A percentile compares a stretch with the other conserved stretches of the same genome.
These are phyloP conservation scores for Dactylonectria macrodidyma DNA, from an alignment of 2,329 filamentous ascomycete genomes.

Conservation along the genomic window DNA sequence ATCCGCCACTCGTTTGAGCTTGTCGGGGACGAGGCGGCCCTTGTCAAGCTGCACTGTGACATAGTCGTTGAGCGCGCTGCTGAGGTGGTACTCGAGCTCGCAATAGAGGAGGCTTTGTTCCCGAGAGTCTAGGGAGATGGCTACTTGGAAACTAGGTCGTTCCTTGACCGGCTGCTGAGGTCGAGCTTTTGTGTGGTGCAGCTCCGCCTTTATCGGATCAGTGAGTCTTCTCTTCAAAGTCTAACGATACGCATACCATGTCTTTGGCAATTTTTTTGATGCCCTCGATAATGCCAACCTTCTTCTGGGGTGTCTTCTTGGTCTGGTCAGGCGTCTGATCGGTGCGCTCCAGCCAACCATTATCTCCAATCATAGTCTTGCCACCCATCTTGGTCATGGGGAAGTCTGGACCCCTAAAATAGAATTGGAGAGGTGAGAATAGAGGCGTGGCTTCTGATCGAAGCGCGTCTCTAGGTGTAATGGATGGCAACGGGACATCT, in stretches of 20 bases:
- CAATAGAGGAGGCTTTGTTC: constrained; percentile 73
- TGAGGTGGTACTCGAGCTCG: constrained; percentile 71
- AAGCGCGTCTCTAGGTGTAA: constrained; percentile 18
- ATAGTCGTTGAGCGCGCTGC: constrained; percentile 66
- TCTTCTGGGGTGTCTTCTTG: constrained; percentile 54
- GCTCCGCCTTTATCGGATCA: constrained; percentile 53
- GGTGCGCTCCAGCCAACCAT: constrained; percentile 70
- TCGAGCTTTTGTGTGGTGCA: constrained; percentile 53
- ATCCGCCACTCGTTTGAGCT: constrained; percentile 67
- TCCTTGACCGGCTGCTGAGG: constrained; percentile 50
- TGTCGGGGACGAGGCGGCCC: constrained; percentile 67
- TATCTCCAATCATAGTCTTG: constrained; percentile 69
- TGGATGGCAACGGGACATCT: constrained; percentile 30
- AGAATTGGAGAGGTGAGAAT: constrained; percentile 61
- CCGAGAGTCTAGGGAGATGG: constrained; percentile 67
- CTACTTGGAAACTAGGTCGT: constrained; percentile 50
- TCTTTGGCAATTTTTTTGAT: constrained; percentile 69
- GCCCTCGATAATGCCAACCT: constrained; percentile 59
- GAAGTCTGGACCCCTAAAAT: constrained; percentile 58
- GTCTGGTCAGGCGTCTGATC: constrained; percentile 41
- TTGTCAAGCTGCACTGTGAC: constrained; percentile 67
- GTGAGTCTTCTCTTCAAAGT: constrained; percentile 10
- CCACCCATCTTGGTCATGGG: constrained; percentile 58
- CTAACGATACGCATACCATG: constrained; percentile 58
- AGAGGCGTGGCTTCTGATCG: constrained; percentile 40